Base-by-base conservation (phyloP, 257 asterid genomes). In the Nicotiana tabacum region DNA sequence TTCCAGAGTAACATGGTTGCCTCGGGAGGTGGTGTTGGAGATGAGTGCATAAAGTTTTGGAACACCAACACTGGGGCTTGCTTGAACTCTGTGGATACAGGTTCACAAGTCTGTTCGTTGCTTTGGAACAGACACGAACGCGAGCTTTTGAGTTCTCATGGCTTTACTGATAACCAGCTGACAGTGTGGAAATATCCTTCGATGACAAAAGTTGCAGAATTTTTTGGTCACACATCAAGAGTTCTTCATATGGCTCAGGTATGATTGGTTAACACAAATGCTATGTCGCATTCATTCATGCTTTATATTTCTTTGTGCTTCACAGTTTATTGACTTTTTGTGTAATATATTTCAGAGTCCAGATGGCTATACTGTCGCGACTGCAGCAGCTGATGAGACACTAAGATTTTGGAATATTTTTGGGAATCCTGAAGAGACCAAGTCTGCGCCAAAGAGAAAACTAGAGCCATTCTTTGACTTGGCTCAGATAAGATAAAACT, bases 361-460 rank as follows among this genome's bases (percentile, higher is more conserved):
- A 3, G 96, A 93, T 88, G 98, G 99, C 37, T 92, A 93, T 85
- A 93, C 98, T 0, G 97, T 95, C 18, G 99, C 99, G 2, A 90
- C 98, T 79, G 99, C 99, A 77, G 98, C 99, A 5, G 99, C 95
- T 29, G 99, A 93, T 81, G 98, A 93, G 86, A 93, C 96, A 7
- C 93, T 95, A 70, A 85, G 97, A 81, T 93, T 95, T 69, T 95
- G 98, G 99, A 93, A 92, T 39, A 97, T 90, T 18, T 95, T 93
- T 64, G 98, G 98, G 80, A 87, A 90, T 65, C 99, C 98, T 77
- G 91, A 94, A 90, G 91, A 88, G 43, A 92, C 93, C 1, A 91
- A 90, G 86, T 89, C 94, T 77, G 90, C 90, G 2, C 90, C 94
- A 8, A 93, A 95, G 87, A 70, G 94, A 56, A 84, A 65, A 4